Evolutionary conservation across 2,329 filamentous ascomycete genomes (phyloP).

Genomic region (Clonostachys byssicola): DNA sequence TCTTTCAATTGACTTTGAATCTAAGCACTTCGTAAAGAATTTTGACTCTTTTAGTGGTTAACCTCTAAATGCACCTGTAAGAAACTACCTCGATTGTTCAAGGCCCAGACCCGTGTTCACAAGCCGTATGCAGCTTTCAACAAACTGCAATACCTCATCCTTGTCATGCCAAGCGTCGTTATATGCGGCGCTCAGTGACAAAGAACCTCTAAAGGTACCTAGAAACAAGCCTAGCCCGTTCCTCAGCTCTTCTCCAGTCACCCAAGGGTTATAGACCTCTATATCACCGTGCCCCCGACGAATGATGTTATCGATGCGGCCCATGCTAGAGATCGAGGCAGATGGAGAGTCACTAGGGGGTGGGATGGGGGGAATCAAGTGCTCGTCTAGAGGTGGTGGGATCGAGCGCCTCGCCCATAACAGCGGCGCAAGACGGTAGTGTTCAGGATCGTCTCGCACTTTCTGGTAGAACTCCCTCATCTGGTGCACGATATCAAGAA

Average conservation of each 20-base stretch:
- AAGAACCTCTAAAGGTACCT: slow-evolving; percentile 25
- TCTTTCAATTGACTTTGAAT: too few species aligned
- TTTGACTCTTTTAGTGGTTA: too few species aligned
- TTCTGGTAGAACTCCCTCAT: slow-evolving; percentile 19
- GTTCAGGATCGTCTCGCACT: slow-evolving; percentile 19
- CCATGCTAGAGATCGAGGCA: slow-evolving; percentile 27
- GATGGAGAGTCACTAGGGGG: slow-evolving; percentile 14
- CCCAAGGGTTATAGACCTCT: slow-evolving; percentile 29
- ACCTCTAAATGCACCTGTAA: too few species aligned
- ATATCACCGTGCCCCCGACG: slow-evolving; percentile 16
- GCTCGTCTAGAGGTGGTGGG: slow-evolving; percentile 3
- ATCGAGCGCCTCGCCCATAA: slow-evolving; percentile 13
- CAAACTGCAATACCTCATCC: slow-evolving; percentile 9
- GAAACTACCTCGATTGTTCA: too few species aligned
- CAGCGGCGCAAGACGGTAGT: slow-evolving; percentile 14
- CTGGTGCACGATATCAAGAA: slow-evolving; percentile 10
- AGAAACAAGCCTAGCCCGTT: slow-evolving; percentile 31
- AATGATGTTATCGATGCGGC: slow-evolving; percentile 25
- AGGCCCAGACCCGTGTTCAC: slow-evolving; percentile 1
- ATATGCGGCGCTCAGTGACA: slow-evolving; percentile 31
- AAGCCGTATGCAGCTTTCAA: slow-evolving; percentile 9
- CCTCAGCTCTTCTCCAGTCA: slow-evolving; percentile 37
- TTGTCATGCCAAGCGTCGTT: slow-evolving; percentile 35
- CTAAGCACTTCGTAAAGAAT: too few species aligned
- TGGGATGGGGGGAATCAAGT: slow-evolving; percentile 11